phyloP scores from a whole-genome alignment of 129 eudicot genomes.

The Helichrysum umbraculigerum region DNA sequence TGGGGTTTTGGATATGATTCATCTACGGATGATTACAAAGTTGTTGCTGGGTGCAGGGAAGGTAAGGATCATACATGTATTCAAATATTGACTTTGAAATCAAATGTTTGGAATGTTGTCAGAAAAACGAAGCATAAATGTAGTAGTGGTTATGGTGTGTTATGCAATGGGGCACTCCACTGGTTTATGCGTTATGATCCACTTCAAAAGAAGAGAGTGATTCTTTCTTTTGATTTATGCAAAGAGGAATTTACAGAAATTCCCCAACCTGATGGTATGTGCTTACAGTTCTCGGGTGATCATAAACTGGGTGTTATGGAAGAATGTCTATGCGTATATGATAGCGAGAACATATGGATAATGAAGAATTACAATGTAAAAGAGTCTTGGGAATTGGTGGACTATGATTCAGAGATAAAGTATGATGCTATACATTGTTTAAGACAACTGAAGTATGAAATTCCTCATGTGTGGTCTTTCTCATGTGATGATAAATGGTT shows the following conservation, averaged over 20 bases:
- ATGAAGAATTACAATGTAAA: not conserved
- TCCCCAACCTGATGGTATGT: not conserved
- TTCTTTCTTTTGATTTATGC: not conserved
- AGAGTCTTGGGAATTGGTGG: not conserved
- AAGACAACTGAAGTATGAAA: not conserved
- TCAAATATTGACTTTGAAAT: not conserved
- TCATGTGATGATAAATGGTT: not conserved
- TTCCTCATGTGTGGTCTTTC: not conserved
- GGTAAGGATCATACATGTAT: not conserved
- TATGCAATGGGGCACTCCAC: not conserved
- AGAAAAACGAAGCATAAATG: not conserved
- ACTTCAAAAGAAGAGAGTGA: not conserved
- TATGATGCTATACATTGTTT: not conserved
- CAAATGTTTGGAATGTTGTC: not conserved
- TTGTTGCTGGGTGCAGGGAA: not conserved
- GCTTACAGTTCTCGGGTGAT: not conserved
- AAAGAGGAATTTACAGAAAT: not conserved
- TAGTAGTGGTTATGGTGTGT: not conserved
- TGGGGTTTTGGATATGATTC: constrained; percentile 24
- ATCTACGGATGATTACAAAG: not conserved
- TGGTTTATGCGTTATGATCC: not conserved
- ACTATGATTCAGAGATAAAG: not conserved
- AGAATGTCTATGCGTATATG: constrained; percentile 6
- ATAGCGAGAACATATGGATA: not conserved
- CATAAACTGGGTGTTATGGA: not conserved